A percentile compares a stretch with the other conserved stretches of the same genome.
Conservation (phyloP, 2,329 filamentous ascomycete genomes). For the Bipolaris oryzae region DNA sequence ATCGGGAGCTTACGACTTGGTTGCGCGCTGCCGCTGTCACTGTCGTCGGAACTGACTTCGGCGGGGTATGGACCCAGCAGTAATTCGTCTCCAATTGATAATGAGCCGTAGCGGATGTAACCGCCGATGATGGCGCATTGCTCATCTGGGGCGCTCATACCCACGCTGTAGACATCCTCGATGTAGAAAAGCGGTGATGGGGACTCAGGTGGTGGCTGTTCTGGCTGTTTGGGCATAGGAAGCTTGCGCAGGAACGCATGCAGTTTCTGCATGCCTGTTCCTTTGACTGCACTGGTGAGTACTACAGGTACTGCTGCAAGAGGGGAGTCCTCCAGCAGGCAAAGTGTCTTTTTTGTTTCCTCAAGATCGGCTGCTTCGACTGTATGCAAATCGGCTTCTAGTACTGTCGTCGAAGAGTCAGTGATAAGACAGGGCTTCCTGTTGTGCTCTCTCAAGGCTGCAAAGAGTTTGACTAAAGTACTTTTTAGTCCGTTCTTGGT, state of each 20-base stretch:
- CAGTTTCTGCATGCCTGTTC: constrained; percentile 77
- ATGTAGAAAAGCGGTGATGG: constrained; percentile 79
- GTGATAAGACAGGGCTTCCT: constrained; percentile 74
- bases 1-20: constrained; percentile 33
- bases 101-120: constrained; percentile 76
- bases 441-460: constrained; percentile 75
- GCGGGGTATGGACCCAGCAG: constrained; percentile 72
- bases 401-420: constrained; percentile 30
- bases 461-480: constrained; percentile 75
- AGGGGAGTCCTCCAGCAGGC: constrained; percentile 55
- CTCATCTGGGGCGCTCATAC: constrained; percentile 52
- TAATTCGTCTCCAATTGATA: constrained; percentile 79
- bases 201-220: constrained; percentile 45
- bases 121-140: constrained; percentile 74
- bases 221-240: constrained; percentile 61
- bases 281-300: constrained; percentile 84
- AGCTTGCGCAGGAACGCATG: constrained; percentile 81
- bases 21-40: constrained; percentile 44
- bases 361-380: constrained; percentile 63
- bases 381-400: constrained; percentile 56
- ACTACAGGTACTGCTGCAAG: constrained; percentile 75
- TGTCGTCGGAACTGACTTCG: constrained; percentile 43
- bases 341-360: constrained; percentile 64
- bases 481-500: constrained; percentile 72
- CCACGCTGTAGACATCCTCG: constrained; percentile 78